Conservation (phyloP, 208 protist genomes). For the Wallacemonas collosoma region DNA sequence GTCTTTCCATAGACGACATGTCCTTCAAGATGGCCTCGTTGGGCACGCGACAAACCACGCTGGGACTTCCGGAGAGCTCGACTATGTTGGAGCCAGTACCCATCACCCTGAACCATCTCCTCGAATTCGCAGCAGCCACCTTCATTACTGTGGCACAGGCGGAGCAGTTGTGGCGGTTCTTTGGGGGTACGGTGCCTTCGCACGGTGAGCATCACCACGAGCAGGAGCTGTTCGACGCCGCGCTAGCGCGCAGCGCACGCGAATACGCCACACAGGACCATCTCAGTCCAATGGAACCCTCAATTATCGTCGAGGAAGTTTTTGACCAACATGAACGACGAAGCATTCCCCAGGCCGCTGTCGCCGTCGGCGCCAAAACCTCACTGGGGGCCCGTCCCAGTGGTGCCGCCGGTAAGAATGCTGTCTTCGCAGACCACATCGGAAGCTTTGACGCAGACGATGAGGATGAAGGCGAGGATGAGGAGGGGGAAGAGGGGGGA, state of each 20-base stretch:
- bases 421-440: not conserved
- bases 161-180: constrained; percentile 76
- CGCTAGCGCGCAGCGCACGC: not conserved
- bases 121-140: constrained; percentile 77
- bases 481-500: constrained; percentile 19
- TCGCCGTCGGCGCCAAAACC: too few relatives aligned
- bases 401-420: not conserved
- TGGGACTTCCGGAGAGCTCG: constrained; percentile 48
- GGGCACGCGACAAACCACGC: constrained; percentile 51
- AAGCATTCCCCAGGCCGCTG: not conserved
- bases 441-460: not conserved
- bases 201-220: not conserved
- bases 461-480: constrained; percentile 17
- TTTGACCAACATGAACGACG: not conserved
- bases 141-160: constrained; percentile 80
- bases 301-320: constrained; percentile 22
- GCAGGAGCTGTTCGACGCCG: constrained; percentile 1
- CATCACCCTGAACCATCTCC: constrained; percentile 73
- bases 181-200: constrained; percentile 21
- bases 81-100: constrained; percentile 49
- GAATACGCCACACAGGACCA: not conserved
- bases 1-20: constrained; percentile 26
- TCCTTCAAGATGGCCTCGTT: constrained; percentile 75
- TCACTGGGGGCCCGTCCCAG: too few relatives aligned
- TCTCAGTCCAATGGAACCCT: constrained; percentile 12